Base-by-base conservation (phyloP, 495 filamentous ascomycete genomes). In the Achaetomiella virescens region DNA sequence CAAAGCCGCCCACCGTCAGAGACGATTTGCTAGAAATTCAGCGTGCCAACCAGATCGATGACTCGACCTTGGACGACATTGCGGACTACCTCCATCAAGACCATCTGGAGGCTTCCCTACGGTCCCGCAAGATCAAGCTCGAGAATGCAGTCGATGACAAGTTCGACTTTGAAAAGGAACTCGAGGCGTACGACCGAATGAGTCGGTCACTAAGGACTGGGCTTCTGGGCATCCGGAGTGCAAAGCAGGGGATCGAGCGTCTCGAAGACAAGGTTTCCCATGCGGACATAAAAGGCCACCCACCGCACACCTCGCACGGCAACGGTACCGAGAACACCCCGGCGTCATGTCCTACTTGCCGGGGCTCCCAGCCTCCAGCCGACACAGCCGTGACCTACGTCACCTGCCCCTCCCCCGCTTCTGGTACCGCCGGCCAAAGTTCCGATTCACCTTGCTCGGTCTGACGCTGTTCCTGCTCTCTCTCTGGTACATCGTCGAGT, bases 231-330 rank as follows among this genome's bases (percentile, higher is more conserved):
- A 87, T 91, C 56, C 77, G 78, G 2, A 81, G 84, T 21, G 81
- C 87, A 20, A 84, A 83, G 56, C 75, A 79, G 47, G 85, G 84
- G 2, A 81, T 90, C 33, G 76, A 82, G 58, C 74, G 79, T 15
- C 71, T 90, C n/a, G 85, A 87, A 69, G 71, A 79, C 31, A 76
- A 81, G 51, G 71, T 88, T 29, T 74, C 72, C 27, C 70, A 75
- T 29, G 56, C 65, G 2, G 70, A 78, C n/a, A 57, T 62, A 45
- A 48, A 57, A 3, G 53, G 58, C 7, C 35, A 51, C 11, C 12
- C 41, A 51, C 52, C 38, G n/a, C 53, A 54, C 47, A 49, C 49
- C 21, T 56, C 48, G 22, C 45, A 52, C 33, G 3, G 20, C 45
- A 18, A 43, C 25, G 21, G 40, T 27, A 27, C 20, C 18, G 44